These are phyloP conservation scores for Mrakia frigida DNA, from an alignment of 768 basidiomycete species.

Conservation along the genomic window DNA sequence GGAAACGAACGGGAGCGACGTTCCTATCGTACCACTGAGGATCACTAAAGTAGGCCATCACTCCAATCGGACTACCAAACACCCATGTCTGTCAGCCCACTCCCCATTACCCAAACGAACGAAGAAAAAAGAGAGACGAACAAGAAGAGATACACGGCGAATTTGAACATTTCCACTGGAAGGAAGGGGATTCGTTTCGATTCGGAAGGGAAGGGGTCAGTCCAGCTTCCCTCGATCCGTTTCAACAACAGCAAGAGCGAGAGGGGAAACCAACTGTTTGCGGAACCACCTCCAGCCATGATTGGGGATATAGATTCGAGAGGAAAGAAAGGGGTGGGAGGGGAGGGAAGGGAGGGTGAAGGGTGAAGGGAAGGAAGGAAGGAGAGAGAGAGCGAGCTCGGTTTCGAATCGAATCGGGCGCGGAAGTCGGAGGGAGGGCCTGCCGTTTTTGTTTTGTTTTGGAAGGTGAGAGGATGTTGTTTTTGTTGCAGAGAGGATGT, in stretches of 20 bases:
- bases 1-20: background rate
- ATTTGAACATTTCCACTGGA: slow-evolving; percentile 18
- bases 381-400: no score
- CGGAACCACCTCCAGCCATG: no score
- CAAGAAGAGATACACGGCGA: slow-evolving; percentile 14
- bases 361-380: no score
- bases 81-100: background rate
- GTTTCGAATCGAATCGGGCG: no score
- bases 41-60: slow-evolving; percentile 16
- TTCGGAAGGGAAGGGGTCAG: background rate
- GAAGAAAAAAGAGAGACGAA: background rate
- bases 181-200: no score
- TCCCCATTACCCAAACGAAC: background rate
- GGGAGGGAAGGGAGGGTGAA: background rate
- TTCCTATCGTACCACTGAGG: slow-evolving; percentile 1
- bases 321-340: background rate
- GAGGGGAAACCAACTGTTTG: no score
- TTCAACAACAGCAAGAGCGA: no score
- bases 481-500: no score
- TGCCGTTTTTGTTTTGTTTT: no score
- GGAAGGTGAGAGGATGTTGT: no score
- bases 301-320: no score
- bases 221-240: background rate
- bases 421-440: no score
- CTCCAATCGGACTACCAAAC: background rate